Conservation (phyloP, 129 eudicot species). For the Mikania micrantha region DNA sequence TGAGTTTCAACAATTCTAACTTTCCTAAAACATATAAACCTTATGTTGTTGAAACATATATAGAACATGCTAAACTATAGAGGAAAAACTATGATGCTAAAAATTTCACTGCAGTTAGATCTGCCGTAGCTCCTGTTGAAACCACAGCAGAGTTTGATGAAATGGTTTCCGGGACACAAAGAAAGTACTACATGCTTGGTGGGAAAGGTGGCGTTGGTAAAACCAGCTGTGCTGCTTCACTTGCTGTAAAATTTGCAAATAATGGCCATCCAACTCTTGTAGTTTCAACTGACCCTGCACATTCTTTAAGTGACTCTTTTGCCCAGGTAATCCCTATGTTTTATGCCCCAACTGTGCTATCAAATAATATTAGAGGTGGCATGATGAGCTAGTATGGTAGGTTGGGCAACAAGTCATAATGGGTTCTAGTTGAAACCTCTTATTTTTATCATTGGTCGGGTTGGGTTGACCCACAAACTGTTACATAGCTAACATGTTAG, state of each 20-base stretch:
- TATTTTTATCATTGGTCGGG: neutral
- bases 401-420: neutral
- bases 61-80: neutral
- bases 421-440: neutral
- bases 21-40: neutral
- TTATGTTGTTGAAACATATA: neutral
- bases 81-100: neutral
- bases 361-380: neutral
- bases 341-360: neutral
- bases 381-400: neutral
- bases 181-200: constrained; percentile 92
- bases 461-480: neutral
- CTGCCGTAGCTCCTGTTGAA: constrained; percentile 76
- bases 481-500: neutral
- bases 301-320: constrained; percentile 94
- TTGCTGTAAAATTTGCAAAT: constrained; percentile 94
- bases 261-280: constrained; percentile 95
- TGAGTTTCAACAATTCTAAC: neutral
- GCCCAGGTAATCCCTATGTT: constrained; percentile 57
- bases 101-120: constrained; percentile 46
- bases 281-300: constrained; percentile 99
- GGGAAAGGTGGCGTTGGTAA: constrained; percentile 99
- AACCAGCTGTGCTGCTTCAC: constrained; percentile 98
- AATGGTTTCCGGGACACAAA: constrained; percentile 78
- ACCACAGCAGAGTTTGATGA: constrained; percentile 72